Conservation (phyloP, 208 protist genomes). For the Wallacemonas sp. region DNA sequence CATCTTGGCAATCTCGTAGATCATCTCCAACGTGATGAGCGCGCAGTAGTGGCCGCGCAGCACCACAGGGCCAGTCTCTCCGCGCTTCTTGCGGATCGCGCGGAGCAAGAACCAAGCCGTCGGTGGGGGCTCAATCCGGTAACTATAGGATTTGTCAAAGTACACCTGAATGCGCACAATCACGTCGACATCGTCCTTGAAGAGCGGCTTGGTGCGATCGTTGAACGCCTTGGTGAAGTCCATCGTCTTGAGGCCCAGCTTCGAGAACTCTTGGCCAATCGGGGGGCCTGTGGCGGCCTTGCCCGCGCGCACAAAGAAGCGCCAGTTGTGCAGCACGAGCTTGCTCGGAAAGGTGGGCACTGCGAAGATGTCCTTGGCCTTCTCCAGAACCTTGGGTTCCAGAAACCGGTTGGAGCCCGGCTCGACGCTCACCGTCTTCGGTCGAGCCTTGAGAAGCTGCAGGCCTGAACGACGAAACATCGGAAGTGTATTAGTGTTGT, state of each 20-base stretch:
- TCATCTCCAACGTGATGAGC: constrained; percentile 91
- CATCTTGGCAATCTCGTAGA: constrained; percentile 91
- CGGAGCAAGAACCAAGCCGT: constrained; percentile 87
- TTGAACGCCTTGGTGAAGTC: constrained; percentile 92
- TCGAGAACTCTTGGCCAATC: constrained; percentile 91
- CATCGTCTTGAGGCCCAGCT: constrained; percentile 89
- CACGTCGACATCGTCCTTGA: constrained; percentile 89
- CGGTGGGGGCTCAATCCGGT: constrained; percentile 84
- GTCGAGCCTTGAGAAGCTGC: constrained; percentile 61
- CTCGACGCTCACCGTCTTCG: constrained; percentile 74
- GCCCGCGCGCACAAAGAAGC: constrained; percentile 89
- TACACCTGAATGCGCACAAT: constrained; percentile 91
- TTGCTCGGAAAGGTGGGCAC: constrained; percentile 80
- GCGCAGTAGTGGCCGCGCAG: constrained; percentile 68
- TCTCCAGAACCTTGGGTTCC: constrained; percentile 46
- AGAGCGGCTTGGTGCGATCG: constrained; percentile 84
- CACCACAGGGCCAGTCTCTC: constrained; percentile 68
- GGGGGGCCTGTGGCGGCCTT: constrained; percentile 88
- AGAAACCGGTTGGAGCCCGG: constrained; percentile 73
- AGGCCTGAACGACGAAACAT: constrained; percentile 47
- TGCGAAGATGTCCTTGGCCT: constrained; percentile 80
- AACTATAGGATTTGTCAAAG: constrained; percentile 92
- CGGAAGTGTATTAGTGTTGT: too few species aligned
- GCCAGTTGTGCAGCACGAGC: constrained; percentile 87
- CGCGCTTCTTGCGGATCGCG: constrained; percentile 78